phyloP scores from a whole-genome alignment of 2,329 filamentous ascomycete genomes.

The Ascochyta fabae region DNA sequence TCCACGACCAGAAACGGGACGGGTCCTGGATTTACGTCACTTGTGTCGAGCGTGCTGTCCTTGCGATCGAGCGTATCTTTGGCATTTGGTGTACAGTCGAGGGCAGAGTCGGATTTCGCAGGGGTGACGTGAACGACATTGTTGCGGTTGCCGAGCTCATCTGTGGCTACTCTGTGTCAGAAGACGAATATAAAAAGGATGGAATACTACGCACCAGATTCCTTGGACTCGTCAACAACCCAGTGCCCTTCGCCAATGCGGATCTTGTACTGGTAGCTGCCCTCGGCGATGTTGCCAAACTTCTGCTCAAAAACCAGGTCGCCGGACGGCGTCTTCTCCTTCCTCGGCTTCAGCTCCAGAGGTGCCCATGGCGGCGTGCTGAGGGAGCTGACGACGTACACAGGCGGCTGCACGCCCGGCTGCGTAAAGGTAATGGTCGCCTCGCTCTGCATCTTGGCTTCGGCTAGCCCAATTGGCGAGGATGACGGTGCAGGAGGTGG shows the following conservation, averaged over 20 bases:
- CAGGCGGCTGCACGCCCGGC: slow-evolving; percentile 66
- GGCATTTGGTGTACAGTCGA: neutral
- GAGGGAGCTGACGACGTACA: slow-evolving; percentile 74
- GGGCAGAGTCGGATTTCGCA: neutral
- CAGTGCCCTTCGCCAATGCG: slow-evolving; percentile 70
- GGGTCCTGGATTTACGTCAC: slow-evolving; percentile 15
- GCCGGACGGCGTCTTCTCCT: slow-evolving; percentile 57
- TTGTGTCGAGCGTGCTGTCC: slow-evolving; percentile 23
- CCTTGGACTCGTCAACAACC: slow-evolving; percentile 68
- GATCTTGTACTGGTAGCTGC: slow-evolving; percentile 77
- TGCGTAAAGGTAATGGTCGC: slow-evolving; percentile 68
- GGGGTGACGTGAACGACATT: slow-evolving; percentile 55
- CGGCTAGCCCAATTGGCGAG: neutral
- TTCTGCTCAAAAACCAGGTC: slow-evolving; percentile 65
- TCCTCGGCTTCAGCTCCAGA: slow-evolving; percentile 66
- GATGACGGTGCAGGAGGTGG: slow-evolving; percentile 3
- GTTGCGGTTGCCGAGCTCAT: slow-evolving; percentile 61
- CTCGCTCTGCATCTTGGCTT: slow-evolving; percentile 28
- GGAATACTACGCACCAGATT: slow-evolving; percentile 61
- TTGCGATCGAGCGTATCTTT: slow-evolving; percentile 24
- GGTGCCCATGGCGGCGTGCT: slow-evolving; percentile 71
- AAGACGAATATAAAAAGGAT: neutral
- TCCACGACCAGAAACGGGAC: slow-evolving; percentile 34
- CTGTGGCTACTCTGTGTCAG: slow-evolving; percentile 53
- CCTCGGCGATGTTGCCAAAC: slow-evolving; percentile 62